Evolutionary conservation across 2,329 filamentous ascomycete genomes (phyloP).

Genomic region (Berkeleyomyces rouxiae): DNA sequence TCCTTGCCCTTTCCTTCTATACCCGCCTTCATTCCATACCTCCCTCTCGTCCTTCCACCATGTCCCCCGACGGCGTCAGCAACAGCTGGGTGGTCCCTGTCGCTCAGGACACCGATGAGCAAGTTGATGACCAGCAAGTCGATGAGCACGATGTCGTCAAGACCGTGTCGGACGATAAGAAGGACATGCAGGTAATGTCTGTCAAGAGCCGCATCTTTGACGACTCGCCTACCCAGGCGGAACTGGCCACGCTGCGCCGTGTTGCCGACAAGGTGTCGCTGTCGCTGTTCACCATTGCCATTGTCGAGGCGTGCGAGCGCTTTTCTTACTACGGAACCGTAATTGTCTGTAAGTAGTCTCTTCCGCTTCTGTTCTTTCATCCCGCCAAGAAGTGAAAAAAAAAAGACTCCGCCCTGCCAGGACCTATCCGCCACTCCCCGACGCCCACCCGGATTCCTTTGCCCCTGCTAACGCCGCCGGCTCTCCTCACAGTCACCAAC

Average conservation of each 20-base stretch:
- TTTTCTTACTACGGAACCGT: conserved; percentile 57
- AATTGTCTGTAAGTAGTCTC: conserved; percentile 38
- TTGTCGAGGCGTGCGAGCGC: conserved; percentile 54
- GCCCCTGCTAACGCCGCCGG: neutral
- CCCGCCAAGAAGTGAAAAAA: neutral
- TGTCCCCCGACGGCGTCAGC: conserved; percentile 20
- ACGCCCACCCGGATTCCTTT: neutral
- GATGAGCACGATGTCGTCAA: conserved; percentile 14
- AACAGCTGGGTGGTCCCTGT: conserved; percentile 23
- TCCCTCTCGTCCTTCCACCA: conserved; percentile 12
- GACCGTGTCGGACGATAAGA: conserved; percentile 19
- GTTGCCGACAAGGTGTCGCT: conserved; percentile 41
- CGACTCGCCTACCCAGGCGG: conserved; percentile 31
- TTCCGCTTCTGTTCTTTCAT: neutral
- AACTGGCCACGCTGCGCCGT: conserved; percentile 34
- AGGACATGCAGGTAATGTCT: conserved; percentile 16
- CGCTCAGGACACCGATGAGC: conserved; percentile 16
- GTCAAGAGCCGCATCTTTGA: conserved; percentile 15
- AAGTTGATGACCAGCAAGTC: conserved; percentile 18
- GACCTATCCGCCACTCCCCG: neutral
- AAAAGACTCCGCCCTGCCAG: conserved; percentile 1
- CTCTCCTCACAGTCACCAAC: conserved; percentile 31
- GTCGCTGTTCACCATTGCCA: conserved; percentile 44
- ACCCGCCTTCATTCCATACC: neutral
- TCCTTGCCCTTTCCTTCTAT: neutral